Conservation (phyloP, 805 yeast species). For the Candida sphagnicola region DNA sequence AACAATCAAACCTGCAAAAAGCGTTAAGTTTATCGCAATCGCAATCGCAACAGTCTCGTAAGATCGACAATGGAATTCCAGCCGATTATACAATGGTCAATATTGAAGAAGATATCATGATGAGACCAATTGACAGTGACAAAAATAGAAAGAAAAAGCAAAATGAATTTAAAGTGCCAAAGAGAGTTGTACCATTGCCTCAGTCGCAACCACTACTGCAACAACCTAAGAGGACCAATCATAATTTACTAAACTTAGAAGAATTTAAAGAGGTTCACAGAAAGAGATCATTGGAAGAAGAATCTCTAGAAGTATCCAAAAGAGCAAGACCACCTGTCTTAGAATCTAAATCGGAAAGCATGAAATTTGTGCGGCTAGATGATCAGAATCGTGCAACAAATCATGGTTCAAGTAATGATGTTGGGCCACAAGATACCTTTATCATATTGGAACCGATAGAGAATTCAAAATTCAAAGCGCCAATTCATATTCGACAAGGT, state of each 20-base stretch:
- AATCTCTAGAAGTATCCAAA: slow-evolving; percentile 7
- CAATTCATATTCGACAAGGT: slow-evolving; percentile 64
- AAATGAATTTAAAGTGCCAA: slow-evolving; percentile 40
- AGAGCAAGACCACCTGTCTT: slow-evolving; percentile 1
- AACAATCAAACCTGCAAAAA: slow-evolving; percentile 22
- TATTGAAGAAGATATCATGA: slow-evolving; percentile 41
- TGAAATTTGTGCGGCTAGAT: background rate
- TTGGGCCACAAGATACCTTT: slow-evolving; percentile 57
- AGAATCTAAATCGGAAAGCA: background rate
- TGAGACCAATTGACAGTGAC: slow-evolving; percentile 36
- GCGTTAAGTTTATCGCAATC: slow-evolving; percentile 66
- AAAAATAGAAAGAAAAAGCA: slow-evolving; percentile 16
- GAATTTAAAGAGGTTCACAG: background rate
- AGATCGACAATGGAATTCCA: slow-evolving; percentile 36
- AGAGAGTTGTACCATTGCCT: slow-evolving; percentile 40
- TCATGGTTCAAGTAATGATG: background rate
- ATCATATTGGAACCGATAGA: slow-evolving; percentile 52
- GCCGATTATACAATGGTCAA: slow-evolving; percentile 32
- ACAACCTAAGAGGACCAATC: slow-evolving; percentile 5
- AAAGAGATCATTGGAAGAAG: background rate
- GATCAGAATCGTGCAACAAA: background rate
- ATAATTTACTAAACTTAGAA: background rate
- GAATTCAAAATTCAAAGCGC: slow-evolving; percentile 41
- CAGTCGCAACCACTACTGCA: slow-evolving; percentile 30
- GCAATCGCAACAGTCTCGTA: slow-evolving; percentile 59